Conservation (phyloP, 768 basidiomycete species). For the Lepiota subincarnata region DNA sequence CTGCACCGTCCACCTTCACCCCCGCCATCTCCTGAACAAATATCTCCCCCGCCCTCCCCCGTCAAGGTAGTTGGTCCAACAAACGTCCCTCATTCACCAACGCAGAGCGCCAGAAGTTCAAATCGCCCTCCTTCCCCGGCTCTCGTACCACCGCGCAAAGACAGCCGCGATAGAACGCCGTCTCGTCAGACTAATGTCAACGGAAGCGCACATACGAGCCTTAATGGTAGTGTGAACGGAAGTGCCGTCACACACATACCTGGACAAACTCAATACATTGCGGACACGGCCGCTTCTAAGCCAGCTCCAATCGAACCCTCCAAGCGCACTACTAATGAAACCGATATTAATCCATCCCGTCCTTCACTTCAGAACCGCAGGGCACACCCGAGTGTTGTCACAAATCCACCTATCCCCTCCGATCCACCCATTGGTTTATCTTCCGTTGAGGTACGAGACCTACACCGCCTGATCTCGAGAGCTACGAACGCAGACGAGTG, state of each 20-base stretch:
- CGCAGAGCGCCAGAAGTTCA: not conserved
- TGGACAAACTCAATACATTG: slow-evolving; percentile 1
- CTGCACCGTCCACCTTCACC: slow-evolving; percentile 41
- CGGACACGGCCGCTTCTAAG: slow-evolving; percentile 13
- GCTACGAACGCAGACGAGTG: slow-evolving; percentile 82
- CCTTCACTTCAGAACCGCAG: not conserved
- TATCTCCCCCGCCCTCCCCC: slow-evolving; percentile 18
- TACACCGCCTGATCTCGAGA: slow-evolving; percentile 60
- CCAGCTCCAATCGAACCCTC: not conserved
- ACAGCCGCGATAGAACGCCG: slow-evolving; percentile 11
- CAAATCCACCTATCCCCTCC: slow-evolving; percentile 12
- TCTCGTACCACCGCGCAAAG: slow-evolving; percentile 12
- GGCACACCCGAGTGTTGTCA: not conserved
- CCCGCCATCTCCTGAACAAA: slow-evolving; percentile 36
- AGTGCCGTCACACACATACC: not conserved
- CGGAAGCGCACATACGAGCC: slow-evolving; percentile 4
- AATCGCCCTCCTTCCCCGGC: slow-evolving; percentile 8
- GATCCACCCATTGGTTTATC: slow-evolving; percentile 22
- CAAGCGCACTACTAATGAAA: not conserved
- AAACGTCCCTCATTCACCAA: slow-evolving; percentile 12
- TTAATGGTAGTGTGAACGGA: slow-evolving; percentile 15
- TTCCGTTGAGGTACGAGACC: slow-evolving; percentile 52
- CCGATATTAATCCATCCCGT: not conserved
- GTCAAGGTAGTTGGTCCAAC: slow-evolving; percentile 11
- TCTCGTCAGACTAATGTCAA: slow-evolving; percentile 14